These are phyloP conservation scores for Mycena sanguinolenta DNA, from an alignment of 768 basidiomycete species.

Conservation along the genomic window DNA sequence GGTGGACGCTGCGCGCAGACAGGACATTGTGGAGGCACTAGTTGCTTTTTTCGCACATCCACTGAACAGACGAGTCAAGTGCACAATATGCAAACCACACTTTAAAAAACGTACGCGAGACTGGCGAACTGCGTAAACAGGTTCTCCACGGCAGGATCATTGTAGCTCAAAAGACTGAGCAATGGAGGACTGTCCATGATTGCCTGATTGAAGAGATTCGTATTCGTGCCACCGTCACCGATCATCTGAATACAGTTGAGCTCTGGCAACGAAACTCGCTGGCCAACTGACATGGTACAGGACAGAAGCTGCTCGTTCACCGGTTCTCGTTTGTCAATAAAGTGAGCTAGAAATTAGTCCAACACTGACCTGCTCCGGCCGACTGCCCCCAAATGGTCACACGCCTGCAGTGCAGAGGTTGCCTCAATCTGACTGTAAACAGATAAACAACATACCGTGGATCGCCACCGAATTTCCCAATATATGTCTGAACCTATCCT, in stretches of 20 bases:
- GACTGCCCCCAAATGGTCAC: conserved; percentile 61
- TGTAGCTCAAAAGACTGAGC: conserved; percentile 50
- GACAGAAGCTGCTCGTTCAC: conserved; percentile 53
- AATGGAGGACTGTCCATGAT: conserved; percentile 61
- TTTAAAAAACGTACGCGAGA: conserved; percentile 47
- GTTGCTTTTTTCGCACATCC: conserved; percentile 40
- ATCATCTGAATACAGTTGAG: conserved; percentile 52
- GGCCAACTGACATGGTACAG: conserved; percentile 52
- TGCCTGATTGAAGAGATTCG: conserved; percentile 55
- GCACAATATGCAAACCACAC: not conserved
- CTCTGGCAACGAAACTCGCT: not conserved
- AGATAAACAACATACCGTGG: conserved; percentile 39
- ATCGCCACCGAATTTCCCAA: conserved; percentile 54
- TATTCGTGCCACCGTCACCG: conserved; percentile 53
- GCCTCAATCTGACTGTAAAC: not conserved
- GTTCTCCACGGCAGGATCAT: conserved; percentile 48
- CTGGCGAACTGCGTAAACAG: conserved; percentile 52
- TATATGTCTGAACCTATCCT: conserved; percentile 45
- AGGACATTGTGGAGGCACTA: conserved; percentile 43
- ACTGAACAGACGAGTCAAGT: conserved; percentile 8
- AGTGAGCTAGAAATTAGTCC: not conserved
- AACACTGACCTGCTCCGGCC: conserved; percentile 44
- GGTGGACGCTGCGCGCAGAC: conserved; percentile 48
- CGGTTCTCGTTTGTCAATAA: not conserved
- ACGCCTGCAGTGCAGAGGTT: conserved; percentile 45